Evolutionary conservation across 2,329 filamentous ascomycete genomes (phyloP).

Genomic region (Penicillium vulpinum): DNA sequence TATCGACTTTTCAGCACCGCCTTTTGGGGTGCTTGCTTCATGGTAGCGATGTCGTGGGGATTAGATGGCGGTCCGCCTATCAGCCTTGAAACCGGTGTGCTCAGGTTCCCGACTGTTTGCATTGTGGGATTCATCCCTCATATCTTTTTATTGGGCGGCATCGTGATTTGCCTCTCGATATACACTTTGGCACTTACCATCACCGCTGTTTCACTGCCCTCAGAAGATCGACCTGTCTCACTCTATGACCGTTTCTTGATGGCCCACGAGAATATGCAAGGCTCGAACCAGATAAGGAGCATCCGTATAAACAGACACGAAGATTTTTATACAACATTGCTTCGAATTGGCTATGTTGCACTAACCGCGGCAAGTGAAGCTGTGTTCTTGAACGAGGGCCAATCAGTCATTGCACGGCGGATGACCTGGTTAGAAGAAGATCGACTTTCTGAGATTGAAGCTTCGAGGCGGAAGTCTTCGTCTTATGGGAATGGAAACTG

Average conservation of each 20-base stretch:
- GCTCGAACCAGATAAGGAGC: constrained; percentile 79
- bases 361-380: constrained; percentile 93
- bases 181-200: constrained; percentile 75
- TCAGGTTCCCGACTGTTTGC: constrained; percentile 90
- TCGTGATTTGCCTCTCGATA: constrained; percentile 71
- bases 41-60: constrained; percentile 79
- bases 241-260: constrained; percentile 62
- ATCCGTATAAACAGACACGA: constrained; percentile 81
- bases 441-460: constrained; percentile 72
- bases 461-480: constrained; percentile 37
- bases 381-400: constrained; percentile 91
- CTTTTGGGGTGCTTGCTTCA: constrained; percentile 88
- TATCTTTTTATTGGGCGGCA: constrained; percentile 79
- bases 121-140: constrained; percentile 95
- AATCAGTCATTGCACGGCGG: constrained; percentile 67
- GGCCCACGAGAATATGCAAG: constrained; percentile 88
- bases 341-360: constrained; percentile 82
- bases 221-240: constrained; percentile 48
- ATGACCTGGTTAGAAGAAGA: constrained; percentile 94
- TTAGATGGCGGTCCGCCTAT: constrained; percentile 54
- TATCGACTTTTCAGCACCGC: constrained; percentile 84
- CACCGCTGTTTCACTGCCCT: constrained; percentile 67
- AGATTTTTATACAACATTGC: constrained; percentile 90
- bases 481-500: constrained; percentile 18
- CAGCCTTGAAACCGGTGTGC: constrained; percentile 58